These are phyloP conservation scores for Leccinum longicurvipes DNA, from an alignment of 768 basidiomycete genomes.

Conservation along the genomic window DNA sequence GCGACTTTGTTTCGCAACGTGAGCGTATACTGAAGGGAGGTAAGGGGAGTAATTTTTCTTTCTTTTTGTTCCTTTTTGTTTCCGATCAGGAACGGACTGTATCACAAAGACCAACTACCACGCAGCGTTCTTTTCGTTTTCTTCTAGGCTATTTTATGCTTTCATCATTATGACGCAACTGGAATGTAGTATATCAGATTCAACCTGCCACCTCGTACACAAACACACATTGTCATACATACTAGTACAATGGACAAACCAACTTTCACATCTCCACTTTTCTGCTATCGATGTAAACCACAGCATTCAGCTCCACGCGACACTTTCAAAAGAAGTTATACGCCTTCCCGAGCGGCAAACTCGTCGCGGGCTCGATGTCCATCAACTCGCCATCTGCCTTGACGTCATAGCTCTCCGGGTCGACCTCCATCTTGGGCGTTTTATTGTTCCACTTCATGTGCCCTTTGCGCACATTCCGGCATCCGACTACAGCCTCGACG, in stretches of 20 bases:
- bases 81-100: background rate
- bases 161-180: constrained; percentile 12
- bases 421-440: constrained; percentile 82
- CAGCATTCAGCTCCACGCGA: background rate
- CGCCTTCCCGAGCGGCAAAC: constrained; percentile 60
- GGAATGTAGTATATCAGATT: constrained; percentile 14
- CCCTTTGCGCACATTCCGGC: constrained; percentile 73
- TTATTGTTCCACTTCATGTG: constrained; percentile 93
- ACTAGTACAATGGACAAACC: constrained; percentile 3
- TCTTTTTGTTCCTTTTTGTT: background rate
- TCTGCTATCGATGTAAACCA: background rate
- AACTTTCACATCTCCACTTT: background rate
- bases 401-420: constrained; percentile 91
- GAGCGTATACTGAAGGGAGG: constrained; percentile 20
- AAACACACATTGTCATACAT: background rate
- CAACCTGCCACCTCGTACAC: background rate
- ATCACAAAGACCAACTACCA: background rate
- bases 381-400: constrained; percentile 69
- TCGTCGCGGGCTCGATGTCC: constrained; percentile 72
- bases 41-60: background rate
- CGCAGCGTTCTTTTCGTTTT: background rate
- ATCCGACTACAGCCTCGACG: constrained; percentile 70
- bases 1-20: constrained; percentile 18
- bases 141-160: constrained; percentile 21
- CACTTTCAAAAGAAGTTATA: constrained; percentile 76